Percentiles rank a stretch among this genome's conserved stretches.
These are phyloP conservation scores for Fusarium liriodendri DNA, from an alignment of 2,329 filamentous ascomycete genomes.

Conservation along the genomic window DNA sequence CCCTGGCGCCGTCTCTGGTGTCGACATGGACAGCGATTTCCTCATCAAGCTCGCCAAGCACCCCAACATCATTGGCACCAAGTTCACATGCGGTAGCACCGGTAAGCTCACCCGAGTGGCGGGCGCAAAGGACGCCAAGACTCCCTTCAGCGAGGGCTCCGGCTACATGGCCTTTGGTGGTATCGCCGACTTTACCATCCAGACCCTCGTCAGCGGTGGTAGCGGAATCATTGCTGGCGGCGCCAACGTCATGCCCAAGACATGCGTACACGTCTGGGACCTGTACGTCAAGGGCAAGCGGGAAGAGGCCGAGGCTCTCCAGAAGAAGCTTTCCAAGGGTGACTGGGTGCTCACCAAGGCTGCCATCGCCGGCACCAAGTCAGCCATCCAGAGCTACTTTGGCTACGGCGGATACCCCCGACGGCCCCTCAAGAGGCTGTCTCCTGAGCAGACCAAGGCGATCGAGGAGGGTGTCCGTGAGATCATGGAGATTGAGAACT, in stretches of 20 bases:
- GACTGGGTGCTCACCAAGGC: slow-evolving; percentile 88
- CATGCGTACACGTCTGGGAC: slow-evolving; percentile 82
- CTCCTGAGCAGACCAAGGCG: slow-evolving; percentile 63
- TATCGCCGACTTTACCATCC: slow-evolving; percentile 87
- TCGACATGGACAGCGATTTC: slow-evolving; percentile 91
- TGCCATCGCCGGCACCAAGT: slow-evolving; percentile 88
- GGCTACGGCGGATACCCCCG: slow-evolving; percentile 85
- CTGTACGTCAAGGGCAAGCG: slow-evolving; percentile 78
- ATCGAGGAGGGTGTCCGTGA: slow-evolving; percentile 70
- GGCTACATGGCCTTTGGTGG: slow-evolving; percentile 90
- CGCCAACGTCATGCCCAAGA: slow-evolving; percentile 87
- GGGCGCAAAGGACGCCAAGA: slow-evolving; percentile 76
- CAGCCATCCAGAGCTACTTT: slow-evolving; percentile 81
- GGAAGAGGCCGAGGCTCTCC: slow-evolving; percentile 79
- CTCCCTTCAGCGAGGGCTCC: slow-evolving; percentile 66
- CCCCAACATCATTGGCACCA: slow-evolving; percentile 87
- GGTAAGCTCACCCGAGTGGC: slow-evolving; percentile 90
- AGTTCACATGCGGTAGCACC: slow-evolving; percentile 92
- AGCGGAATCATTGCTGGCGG: slow-evolving; percentile 88
- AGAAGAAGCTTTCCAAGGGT: slow-evolving; percentile 80
- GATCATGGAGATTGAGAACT: slow-evolving; percentile 74
- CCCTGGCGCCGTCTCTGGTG: slow-evolving; percentile 85
- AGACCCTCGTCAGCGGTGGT: slow-evolving; percentile 82
- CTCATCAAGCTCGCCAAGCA: slow-evolving; percentile 83
- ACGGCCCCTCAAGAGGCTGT: slow-evolving; percentile 75